Evolutionary conservation across 345 rosid species (phyloP), one percentile per base, ranked within the genome.

Genomic region (Eucalyptus albens): DNA sequence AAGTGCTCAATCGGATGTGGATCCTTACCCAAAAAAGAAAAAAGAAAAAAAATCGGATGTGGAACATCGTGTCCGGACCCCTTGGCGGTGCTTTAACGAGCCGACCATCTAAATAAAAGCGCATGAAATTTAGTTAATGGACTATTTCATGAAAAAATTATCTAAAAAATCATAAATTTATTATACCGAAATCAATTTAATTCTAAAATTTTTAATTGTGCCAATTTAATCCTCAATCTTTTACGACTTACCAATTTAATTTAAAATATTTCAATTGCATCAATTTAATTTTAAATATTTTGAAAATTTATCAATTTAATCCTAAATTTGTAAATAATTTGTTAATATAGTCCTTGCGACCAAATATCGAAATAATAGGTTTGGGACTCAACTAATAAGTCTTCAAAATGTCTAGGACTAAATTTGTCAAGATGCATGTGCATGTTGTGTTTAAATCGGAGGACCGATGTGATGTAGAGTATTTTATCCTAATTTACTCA

Each of bases 211-310:
- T 55, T 55, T 55, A 1, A 55, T 0, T 22, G 5, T 55, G 1
- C 1, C 6, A 22, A 56, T 56, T 56, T 56, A 56, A 12, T 56
- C 0, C 1, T 56, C 3, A 56, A 56, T 9, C 6, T 22, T 56
- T 22, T 22, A 56, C 0, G 27, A 56, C 27, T 56, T 56, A 56
- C 10, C 1, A 19, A 51, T 53, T 53, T 53, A 53, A 53, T 53
- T 53, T 53, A 1, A 53, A 51, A 53, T 3, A 0, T 53, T 53
- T 53, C 56, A 53, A 53, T 19, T 53, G 1, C 2, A 0, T 22
- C 62, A 9, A 56, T 56, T 24, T 56, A 56, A 24, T 56, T 9
- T 1, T 56, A 56, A 56, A 56, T 4, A 24, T 56, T 56, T 56
- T 56, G 29, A 56, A 4, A 56, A 24, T 56, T 56, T 56, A 56